Percentiles rank a stretch among this genome's conserved stretches.
These are phyloP conservation scores for Aspergillus conjunctus DNA, from an alignment of 495 filamentous ascomycete genomes.

Conservation along the genomic window DNA sequence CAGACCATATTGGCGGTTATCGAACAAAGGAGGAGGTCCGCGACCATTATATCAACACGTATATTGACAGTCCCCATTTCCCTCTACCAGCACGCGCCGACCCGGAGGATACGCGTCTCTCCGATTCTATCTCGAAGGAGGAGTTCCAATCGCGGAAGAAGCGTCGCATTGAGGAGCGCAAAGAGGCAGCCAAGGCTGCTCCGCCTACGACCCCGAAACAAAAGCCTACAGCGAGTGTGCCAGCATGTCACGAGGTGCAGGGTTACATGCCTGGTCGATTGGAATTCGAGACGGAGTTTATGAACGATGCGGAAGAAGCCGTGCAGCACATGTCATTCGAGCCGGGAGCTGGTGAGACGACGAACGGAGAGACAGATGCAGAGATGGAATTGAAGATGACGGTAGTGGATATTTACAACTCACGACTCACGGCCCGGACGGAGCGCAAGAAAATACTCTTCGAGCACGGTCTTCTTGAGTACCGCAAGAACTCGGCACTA, in stretches of 20 bases:
- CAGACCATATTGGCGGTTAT: slow-evolving; percentile 95
- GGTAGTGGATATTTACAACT: slow-evolving; percentile 98
- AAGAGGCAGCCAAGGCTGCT: slow-evolving; percentile 83
- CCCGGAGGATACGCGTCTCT: slow-evolving; percentile 74
- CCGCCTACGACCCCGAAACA: slow-evolving; percentile 85
- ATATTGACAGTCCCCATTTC: slow-evolving; percentile 78
- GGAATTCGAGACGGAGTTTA: slow-evolving; percentile 96
- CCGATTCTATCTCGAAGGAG: slow-evolving; percentile 79
- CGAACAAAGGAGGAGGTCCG: slow-evolving; percentile 92
- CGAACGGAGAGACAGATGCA: slow-evolving; percentile 82
- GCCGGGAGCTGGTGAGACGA: slow-evolving; percentile 87
- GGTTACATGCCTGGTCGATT: slow-evolving; percentile 98
- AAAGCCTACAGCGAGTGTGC: slow-evolving; percentile 92
- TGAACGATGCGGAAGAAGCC: slow-evolving; percentile 97
- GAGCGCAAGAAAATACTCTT: slow-evolving; percentile 97
- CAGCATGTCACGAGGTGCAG: slow-evolving; percentile 94
- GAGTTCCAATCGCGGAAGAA: slow-evolving; percentile 95
- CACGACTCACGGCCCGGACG: slow-evolving; percentile 84
- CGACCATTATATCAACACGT: slow-evolving; percentile 88
- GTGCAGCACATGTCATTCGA: slow-evolving; percentile 99
- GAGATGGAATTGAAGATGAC: slow-evolving; percentile 98
- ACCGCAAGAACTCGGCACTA: slow-evolving; percentile 77
- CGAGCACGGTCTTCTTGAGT: slow-evolving; percentile 90
- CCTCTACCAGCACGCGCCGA: slow-evolving; percentile 83
- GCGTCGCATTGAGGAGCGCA: slow-evolving; percentile 86